Conservation (phyloP, 805 yeast species). For the Candida ovalis region DNA sequence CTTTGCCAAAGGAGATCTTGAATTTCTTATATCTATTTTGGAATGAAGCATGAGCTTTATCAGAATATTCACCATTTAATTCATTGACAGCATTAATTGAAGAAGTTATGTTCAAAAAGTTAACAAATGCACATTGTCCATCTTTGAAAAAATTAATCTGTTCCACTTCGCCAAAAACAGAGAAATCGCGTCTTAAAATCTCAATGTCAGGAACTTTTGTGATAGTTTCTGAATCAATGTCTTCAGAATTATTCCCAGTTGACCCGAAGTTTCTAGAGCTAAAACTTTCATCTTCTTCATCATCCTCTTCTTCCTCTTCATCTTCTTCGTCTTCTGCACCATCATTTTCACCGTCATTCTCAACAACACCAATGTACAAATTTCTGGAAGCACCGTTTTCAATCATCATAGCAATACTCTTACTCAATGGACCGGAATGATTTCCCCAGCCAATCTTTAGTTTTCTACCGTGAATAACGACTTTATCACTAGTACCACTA, state of each 20-base stretch:
- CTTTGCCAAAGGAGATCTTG: conserved; percentile 63
- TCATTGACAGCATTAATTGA: conserved; percentile 64
- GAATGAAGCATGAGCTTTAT: conserved; percentile 36
- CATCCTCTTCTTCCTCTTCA: conserved; percentile 17
- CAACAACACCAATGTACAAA: conserved; percentile 62
- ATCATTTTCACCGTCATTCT: conserved; percentile 31
- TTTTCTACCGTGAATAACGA: conserved; percentile 58
- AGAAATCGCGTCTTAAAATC: conserved; percentile 55
- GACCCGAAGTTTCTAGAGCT: not conserved
- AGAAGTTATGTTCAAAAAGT: conserved; percentile 58
- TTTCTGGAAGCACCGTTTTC: conserved; percentile 72
- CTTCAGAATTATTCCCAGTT: not conserved
- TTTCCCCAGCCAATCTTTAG: conserved; percentile 72
- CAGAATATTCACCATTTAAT: conserved; percentile 38
- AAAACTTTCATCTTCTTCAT: not conserved
- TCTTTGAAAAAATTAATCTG: conserved; percentile 70
- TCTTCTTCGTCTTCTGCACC: conserved; percentile 29
- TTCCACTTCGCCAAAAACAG: conserved; percentile 65
- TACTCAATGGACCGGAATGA: conserved; percentile 58
- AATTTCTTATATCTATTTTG: conserved; percentile 47
- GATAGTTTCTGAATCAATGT: not conserved
- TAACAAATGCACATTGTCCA: conserved; percentile 71
- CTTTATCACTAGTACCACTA: conserved; percentile 44
- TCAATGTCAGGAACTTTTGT: conserved; percentile 7
- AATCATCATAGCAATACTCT: conserved; percentile 56